Base-by-base conservation (phyloP, 345 rosid species). In the Draba incana region DNA sequence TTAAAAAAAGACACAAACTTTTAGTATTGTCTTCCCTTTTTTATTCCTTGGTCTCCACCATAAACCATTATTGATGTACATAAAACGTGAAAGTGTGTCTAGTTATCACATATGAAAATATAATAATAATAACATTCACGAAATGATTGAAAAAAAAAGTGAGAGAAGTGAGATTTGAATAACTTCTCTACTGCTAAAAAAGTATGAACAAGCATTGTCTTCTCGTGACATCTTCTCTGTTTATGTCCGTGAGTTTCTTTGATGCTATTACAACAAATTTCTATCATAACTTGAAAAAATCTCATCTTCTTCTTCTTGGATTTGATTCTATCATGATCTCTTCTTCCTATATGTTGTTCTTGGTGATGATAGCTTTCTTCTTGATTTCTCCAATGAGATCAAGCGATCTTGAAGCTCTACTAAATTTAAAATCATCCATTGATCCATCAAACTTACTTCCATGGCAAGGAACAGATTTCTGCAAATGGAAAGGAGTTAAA, bases 401-500 rank as follows among this genome's bases (percentile, higher is more conserved):
- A 57, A 81, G 78, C 24, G 82, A 81, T 15, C 79, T 79, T 0
- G 87, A 87, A 49, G 83, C 91, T 10, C 82, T 94, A 30, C 77
- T 94, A 15, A 58, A 80, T 30, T 80, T 94, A 42, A 91, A 91
- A 74, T 87, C 90, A 12, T 77, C 85, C 1, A 61, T 87, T 2
- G 99, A 94, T 77, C 96, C 92, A 43, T 50, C 62, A 1, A 62
- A 83, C 77, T 57, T 81, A 4, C 78, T 94, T 48, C 76, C 79
- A 20, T 91, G 97, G 98, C 69, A 53, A 70, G 84, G 80, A 45
- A 77, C 46, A 35, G 75, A 84, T 68, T 78, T 74, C n/a, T 94
- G 99, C 78, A 64, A 69, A 30, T 94, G 99, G 99, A 47, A 66
- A 53, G 99, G 99, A 11, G 80, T 94, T 66, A 84, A 70, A 64